Evolutionary conservation across 1,139 yeast genomes (phyloP).

Genomic region (Taiozyma onychis): DNA sequence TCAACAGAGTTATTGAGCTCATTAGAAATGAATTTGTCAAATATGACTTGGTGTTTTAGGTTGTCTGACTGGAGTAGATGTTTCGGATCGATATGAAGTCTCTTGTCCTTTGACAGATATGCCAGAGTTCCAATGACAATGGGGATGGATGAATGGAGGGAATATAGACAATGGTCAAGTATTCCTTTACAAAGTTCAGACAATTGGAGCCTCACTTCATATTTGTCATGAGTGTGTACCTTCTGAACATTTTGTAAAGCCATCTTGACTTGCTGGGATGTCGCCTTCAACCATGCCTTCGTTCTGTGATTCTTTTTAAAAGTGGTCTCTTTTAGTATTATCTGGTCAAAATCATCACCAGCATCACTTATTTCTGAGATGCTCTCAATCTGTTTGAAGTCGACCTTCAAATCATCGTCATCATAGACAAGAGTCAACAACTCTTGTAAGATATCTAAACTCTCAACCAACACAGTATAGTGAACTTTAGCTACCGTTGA

Average conservation of each 20-base stretch:
- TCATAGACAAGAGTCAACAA: slow-evolving; percentile 34
- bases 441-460: slow-evolving; percentile 29
- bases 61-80: slow-evolving; percentile 1
- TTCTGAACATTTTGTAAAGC: slow-evolving; percentile 18
- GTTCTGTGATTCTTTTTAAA: slow-evolving; percentile 38
- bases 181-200: slow-evolving; percentile 27
- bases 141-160: slow-evolving; percentile 33
- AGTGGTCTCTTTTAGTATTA: slow-evolving; percentile 16
- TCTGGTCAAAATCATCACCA: slow-evolving; percentile 14
- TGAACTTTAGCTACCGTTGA: slow-evolving; percentile 34
- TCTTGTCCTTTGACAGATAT: slow-evolving; percentile 11
- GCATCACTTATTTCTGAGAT: slow-evolving; percentile 10
- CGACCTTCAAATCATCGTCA: slow-evolving; percentile 32
- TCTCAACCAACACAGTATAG: slow-evolving; percentile 32
- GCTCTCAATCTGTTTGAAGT: slow-evolving; percentile 14
- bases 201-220: slow-evolving; percentile 29
- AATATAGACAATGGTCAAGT: slow-evolving; percentile 26
- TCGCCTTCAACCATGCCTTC: slow-evolving; percentile 57
- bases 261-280: slow-evolving; percentile 49
- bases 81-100: slow-evolving; percentile 5
- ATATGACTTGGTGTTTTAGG: slow-evolving; percentile 4
- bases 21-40: slow-evolving; percentile 7
- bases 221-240: slow-evolving; percentile 24
- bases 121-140: slow-evolving; percentile 20
- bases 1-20: slow-evolving; percentile 20